phyloP scores from a whole-genome alignment of 805 yeast species.

The Vanderwaltozyma tropicalis region DNA sequence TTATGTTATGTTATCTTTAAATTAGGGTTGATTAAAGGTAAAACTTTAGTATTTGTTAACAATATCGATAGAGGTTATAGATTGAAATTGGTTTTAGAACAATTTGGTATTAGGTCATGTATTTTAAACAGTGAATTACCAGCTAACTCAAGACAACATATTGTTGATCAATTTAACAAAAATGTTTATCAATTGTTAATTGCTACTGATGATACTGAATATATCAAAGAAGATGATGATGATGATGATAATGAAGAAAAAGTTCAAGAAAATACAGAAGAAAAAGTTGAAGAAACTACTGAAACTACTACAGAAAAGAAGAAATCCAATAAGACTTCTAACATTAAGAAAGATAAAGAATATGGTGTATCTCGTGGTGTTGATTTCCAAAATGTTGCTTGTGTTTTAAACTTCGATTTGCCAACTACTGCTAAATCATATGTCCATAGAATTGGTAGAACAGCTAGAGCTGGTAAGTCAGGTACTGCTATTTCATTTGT shows the following conservation, averaged over 20 bases:
- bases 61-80: slow-evolving; percentile 93
- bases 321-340: slow-evolving; percentile 16
- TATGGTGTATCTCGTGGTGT: slow-evolving; percentile 96
- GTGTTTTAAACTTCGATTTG: slow-evolving; percentile 89
- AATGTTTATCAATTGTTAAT: slow-evolving; percentile 77
- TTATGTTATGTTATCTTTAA: slow-evolving; percentile 87
- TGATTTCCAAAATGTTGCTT: slow-evolving; percentile 91
- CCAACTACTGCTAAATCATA: slow-evolving; percentile 85
- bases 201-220: slow-evolving; percentile 86
- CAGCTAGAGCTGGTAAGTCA: slow-evolving; percentile 93
- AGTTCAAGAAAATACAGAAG: slow-evolving; percentile 6
- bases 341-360: slow-evolving; percentile 49
- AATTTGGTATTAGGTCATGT: slow-evolving; percentile 84
- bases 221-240: slow-evolving; percentile 41
- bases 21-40: slow-evolving; percentile 78
- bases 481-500: slow-evolving; percentile 94
- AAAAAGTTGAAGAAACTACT: slow-evolving; percentile 7
- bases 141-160: slow-evolving; percentile 82
- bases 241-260: slow-evolving; percentile 19
- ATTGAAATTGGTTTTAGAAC: slow-evolving; percentile 80
- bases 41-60: slow-evolving; percentile 82
- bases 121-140: slow-evolving; percentile 90
- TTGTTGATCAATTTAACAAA: slow-evolving; percentile 90
- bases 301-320: slow-evolving; percentile 14
- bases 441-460: slow-evolving; percentile 90